Evolutionary conservation across 2,329 filamentous ascomycete species (phyloP), one percentile per base, ranked within the genome.

Genomic region (Fusarium sambucinum): DNA sequence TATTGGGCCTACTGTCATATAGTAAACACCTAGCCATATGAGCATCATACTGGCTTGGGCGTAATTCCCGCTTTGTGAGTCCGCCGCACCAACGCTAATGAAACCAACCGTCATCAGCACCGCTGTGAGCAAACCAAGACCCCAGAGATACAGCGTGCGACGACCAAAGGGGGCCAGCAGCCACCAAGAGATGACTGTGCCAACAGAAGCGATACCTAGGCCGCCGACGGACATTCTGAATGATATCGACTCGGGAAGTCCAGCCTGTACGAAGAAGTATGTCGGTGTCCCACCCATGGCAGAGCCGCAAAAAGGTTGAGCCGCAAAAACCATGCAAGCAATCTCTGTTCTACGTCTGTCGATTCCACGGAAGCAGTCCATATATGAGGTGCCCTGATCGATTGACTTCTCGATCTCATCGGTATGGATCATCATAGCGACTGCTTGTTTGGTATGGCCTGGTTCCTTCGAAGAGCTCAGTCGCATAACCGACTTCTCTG

Each of bases 371-470:
- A 87, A 86, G 63, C 81, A 84, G 69, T 86, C 83, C 17, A 72
- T 45, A 57, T 85, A 84, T n/a, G 59, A 62, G 32, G 59, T 62
- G 13, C 59, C 59, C 37, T 62, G 59, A 6, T 62, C 47, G 6
- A 62, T 62, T 13, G 59, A 62, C 25, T 62, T 62, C 44, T 86
- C 84, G 2, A 83, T 73, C 56, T 81, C 76, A 65, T 81, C 77
- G 7, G 82, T 84, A 55, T 82, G 77, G 14, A 92, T 87, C 89
- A 96, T 96, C 90, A 62, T 62, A 10, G 57, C 57, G 14, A 62
- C 41, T n/a, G 59, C 29, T 29, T 62, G 59, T 19, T 62, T 62
- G 13, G 57, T 23, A 55, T 88, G 63, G 89, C 87, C 56, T 7
- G 65, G 52, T 11, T 57, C 40, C 53, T 86, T 82, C 1, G 77